phyloP scores from a whole-genome alignment of 129 eudicot species.

The Cynara cardunculus region DNA sequence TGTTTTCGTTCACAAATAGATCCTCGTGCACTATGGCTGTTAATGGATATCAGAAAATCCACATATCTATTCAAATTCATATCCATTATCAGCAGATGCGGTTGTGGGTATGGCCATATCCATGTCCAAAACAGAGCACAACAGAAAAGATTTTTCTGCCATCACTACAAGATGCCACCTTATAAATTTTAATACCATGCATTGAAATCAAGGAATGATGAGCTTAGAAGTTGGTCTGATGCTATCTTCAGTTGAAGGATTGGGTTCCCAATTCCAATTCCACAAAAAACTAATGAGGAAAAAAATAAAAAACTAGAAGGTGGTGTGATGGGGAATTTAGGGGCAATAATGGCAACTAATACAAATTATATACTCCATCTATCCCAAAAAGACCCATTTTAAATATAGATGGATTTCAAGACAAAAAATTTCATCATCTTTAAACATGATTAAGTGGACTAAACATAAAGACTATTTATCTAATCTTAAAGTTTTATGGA shows the following conservation, averaged over 20 bases:
- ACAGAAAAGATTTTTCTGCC: neutral
- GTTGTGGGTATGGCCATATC: neutral
- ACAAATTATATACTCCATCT: neutral
- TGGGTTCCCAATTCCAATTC: neutral
- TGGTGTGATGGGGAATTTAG: neutral
- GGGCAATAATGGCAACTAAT: neutral
- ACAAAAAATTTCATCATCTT: neutral
- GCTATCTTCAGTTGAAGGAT: no score
- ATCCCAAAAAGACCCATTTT: neutral
- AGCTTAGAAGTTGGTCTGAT: neutral
- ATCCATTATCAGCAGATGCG: neutral
- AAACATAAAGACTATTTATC: neutral
- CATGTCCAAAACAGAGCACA: neutral
- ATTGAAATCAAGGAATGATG: neutral
- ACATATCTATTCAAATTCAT: neutral
- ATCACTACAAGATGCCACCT: neutral
- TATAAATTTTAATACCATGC: neutral
- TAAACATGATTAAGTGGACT: neutral
- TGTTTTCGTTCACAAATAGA: neutral
- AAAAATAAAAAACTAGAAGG: neutral
- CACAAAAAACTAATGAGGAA: neutral
- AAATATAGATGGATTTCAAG: neutral
- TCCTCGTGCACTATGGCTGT: slow-evolving; percentile 7
- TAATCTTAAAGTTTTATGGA: neutral
- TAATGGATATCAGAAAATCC: neutral